Conservation (phyloP, 345 rosid genomes). For the Linum lewisii region DNA sequence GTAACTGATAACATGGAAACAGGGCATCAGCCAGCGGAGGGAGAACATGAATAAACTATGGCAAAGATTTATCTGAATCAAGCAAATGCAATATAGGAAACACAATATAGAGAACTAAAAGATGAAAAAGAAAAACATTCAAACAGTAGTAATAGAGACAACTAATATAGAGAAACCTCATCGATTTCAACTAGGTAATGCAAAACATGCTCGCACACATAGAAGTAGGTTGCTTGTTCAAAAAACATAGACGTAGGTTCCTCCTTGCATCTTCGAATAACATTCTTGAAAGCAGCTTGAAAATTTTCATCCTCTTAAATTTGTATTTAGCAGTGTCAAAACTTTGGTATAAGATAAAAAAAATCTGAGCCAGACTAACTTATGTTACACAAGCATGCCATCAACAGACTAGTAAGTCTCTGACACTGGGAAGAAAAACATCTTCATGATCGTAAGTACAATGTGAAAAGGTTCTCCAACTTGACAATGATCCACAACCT, state of each 20-base stretch:
- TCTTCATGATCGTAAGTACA: too few species aligned
- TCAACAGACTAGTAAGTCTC: too few species aligned
- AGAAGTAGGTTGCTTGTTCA: neutral
- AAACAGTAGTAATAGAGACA: too few species aligned
- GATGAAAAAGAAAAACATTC: neutral
- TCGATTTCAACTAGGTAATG: neutral
- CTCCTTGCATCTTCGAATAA: neutral
- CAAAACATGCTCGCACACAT: neutral
- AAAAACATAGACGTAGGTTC: neutral
- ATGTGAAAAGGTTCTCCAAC: too few species aligned
- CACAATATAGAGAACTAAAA: neutral
- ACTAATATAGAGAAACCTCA: too few species aligned
- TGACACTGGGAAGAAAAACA: too few species aligned
- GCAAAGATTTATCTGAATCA: neutral
- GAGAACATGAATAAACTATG: neutral
- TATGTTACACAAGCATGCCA: neutral
- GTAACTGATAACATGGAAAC: slow-evolving; percentile 27
- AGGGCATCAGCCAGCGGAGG: slow-evolving; percentile 11
- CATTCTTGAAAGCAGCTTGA: neutral
- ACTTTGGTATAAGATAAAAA: neutral
- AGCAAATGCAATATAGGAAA: neutral
- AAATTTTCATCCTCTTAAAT: neutral
- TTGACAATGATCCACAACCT: too few species aligned
- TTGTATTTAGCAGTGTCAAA: too few species aligned
- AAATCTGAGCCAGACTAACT: neutral